Conservation (phyloP, 1,139 yeast genomes). For the Magnusiomyces suaveolens region DNA sequence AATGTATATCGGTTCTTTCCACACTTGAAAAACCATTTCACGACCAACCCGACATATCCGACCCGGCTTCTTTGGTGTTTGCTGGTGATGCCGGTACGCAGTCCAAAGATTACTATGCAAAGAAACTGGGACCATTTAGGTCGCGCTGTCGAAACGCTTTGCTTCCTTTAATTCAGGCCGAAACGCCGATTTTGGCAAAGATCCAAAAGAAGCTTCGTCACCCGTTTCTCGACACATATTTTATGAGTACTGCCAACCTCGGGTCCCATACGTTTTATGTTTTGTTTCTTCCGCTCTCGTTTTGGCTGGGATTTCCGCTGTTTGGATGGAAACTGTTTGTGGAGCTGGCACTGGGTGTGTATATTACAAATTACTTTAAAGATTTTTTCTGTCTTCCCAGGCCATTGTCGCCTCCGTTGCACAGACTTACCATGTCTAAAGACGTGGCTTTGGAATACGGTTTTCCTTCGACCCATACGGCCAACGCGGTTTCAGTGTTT, state of each 20-base stretch:
- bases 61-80: not conserved
- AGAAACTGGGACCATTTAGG: constrained; percentile 49
- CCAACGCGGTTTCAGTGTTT: constrained; percentile 80
- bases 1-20: not conserved
- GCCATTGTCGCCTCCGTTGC: constrained; percentile 86
- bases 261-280: constrained; percentile 95
- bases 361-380: constrained; percentile 63
- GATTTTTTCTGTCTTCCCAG: constrained; percentile 86
- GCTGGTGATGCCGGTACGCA: constrained; percentile 51
- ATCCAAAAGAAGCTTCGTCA: constrained; percentile 48
- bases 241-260: constrained; percentile 80
- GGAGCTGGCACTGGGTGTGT: constrained; percentile 79
- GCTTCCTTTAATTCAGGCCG: constrained; percentile 54
- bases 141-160: constrained; percentile 47
- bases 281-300: constrained; percentile 71
- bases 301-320: constrained; percentile 66
- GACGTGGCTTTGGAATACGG: constrained; percentile 92
- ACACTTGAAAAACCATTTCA: constrained; percentile 20
- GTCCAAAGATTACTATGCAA: constrained; percentile 54
- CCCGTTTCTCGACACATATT: constrained; percentile 57
- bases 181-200: constrained; percentile 50
- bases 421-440: constrained; percentile 78
- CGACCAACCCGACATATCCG: constrained; percentile 33
- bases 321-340: constrained; percentile 58
- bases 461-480: constrained; percentile 86